These are phyloP conservation scores for Aspergillus leporis DNA, from an alignment of 495 filamentous ascomycete species.

Conservation along the genomic window DNA sequence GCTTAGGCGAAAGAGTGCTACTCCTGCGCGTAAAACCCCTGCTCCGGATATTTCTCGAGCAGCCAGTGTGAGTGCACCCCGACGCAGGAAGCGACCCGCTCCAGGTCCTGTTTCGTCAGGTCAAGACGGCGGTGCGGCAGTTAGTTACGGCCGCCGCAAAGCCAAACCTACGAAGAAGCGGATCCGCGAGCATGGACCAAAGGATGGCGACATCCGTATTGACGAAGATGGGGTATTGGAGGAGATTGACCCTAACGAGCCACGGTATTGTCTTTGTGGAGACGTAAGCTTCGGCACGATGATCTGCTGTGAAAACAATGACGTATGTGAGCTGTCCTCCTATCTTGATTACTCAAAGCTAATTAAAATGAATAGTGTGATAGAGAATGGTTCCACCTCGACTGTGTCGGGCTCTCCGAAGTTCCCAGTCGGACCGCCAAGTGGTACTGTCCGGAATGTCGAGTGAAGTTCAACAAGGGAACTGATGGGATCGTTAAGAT, in stretches of 20 bases:
- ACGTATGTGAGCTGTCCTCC: slow-evolving; percentile 61
- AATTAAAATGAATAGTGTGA: slow-evolving; percentile 53
- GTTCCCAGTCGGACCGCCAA: slow-evolving; percentile 76
- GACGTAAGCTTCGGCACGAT: slow-evolving; percentile 91
- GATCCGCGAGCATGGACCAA: slow-evolving; percentile 29
- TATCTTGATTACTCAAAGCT: slow-evolving; percentile 16
- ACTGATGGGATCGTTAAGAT: slow-evolving; percentile 42
- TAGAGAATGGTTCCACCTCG: slow-evolving; percentile 91
- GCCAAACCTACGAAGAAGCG: slow-evolving; percentile 67
- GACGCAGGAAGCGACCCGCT: slow-evolving; percentile 68
- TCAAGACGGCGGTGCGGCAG: slow-evolving; percentile 69
- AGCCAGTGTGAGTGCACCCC: slow-evolving; percentile 47
- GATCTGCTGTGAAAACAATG: slow-evolving; percentile 89
- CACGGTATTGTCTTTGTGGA: slow-evolving; percentile 87
- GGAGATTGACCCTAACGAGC: slow-evolving; percentile 83
- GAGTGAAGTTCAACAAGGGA: slow-evolving; percentile 61
- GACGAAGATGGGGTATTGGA: slow-evolving; percentile 57
- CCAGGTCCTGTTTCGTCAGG: slow-evolving; percentile 71
- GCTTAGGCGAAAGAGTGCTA: slow-evolving; percentile 47
- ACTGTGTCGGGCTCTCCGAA: slow-evolving; percentile 77
- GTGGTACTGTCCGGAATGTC: slow-evolving; percentile 94
- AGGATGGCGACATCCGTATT: slow-evolving; percentile 38
- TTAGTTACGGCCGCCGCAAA: slow-evolving; percentile 77
- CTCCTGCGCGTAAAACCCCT: slow-evolving; percentile 52
- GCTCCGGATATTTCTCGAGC: slow-evolving; percentile 51